Evolutionary conservation across 208 protist species (phyloP), one percentile per base, ranked within the genome.

Genomic region (Leishmania gerbilli): DNA sequence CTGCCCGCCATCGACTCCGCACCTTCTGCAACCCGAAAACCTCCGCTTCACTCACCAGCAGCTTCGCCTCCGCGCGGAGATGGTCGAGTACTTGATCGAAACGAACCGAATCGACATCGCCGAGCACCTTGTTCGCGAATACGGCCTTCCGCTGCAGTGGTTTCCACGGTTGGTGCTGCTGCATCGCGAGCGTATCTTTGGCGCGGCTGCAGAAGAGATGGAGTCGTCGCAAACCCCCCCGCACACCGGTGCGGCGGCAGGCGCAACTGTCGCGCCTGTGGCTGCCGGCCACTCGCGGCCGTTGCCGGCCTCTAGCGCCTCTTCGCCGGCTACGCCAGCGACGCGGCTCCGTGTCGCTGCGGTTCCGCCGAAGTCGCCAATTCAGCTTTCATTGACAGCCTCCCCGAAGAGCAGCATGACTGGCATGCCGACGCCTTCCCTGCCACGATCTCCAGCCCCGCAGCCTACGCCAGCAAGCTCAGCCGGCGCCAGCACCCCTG

Each of bases 1-100:
- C 11, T 97, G 94, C 79, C 91, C 94, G 24, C 76, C 86, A 17
- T 69, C 37, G 60, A 60, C 90, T 3, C 94, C 94, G 24, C 89
- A 91, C 76, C 79, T 91, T 42, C 74, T 97, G 5, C 78, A 79
- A 40, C 84, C 85, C 8, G 86, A 86, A 58, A 90, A 95, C 71
- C 88, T 93, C 75, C 65, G 76, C 17, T 82, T 85, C 65, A 65
- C 83, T 9, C 85, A 88, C 19, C 80, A 91, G 62, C 82, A 88
- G 58, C 69, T 97, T 69, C 83, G 84, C 37, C 81, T 97, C 17
- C 91, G 90, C 19, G 87, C 94, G 17, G 94, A 97, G 56, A 91
- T 97, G 79, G 87, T 97, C 2, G 82, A 93, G 47, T 97, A 97
- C 82, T 85, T 97, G 40, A 88, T 97, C 58, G 79, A 83, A 15